Evolutionary conservation across 2,329 filamentous ascomycete species (phyloP).

Genomic region (Trichophyton verrucosum): DNA sequence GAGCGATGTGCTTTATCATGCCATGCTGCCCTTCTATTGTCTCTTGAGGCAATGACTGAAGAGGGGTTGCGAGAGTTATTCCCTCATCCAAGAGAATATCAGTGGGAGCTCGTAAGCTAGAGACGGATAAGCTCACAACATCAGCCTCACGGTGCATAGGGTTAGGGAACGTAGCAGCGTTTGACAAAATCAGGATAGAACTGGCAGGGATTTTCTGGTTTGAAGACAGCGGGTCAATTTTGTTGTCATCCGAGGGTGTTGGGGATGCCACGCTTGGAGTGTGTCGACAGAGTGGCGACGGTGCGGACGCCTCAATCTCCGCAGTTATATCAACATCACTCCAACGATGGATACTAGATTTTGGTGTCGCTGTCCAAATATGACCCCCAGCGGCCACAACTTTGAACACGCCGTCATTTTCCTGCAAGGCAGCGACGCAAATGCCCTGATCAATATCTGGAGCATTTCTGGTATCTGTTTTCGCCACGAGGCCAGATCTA

Average conservation of each 20-base stretch:
- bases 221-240: not conserved
- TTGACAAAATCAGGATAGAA: constrained; percentile 70
- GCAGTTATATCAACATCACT: constrained; percentile 67
- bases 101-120: constrained; percentile 16
- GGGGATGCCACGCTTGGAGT: constrained; percentile 33
- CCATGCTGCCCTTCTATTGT: constrained; percentile 93
- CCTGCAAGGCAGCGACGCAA: constrained; percentile 80
- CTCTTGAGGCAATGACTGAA: constrained; percentile 58
- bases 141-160: constrained; percentile 45
- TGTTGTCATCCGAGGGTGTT: constrained; percentile 13
- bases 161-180: constrained; percentile 63
- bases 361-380: constrained; percentile 81
- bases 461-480: constrained; percentile 74
- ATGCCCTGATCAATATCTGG: constrained; percentile 75
- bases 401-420: constrained; percentile 60
- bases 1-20: constrained; percentile 77
- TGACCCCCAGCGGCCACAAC: constrained; percentile 55
- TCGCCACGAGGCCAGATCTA: constrained; percentile 83
- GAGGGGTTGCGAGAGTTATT: constrained; percentile 44
- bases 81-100: constrained; percentile 36
- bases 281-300: constrained; percentile 42
- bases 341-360: constrained; percentile 89
- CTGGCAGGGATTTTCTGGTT: constrained; percentile 56
- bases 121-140: constrained; percentile 26
- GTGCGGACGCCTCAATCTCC: constrained; percentile 47